Percentiles rank a stretch among this genome's conserved stretches.
phyloP scores from a whole-genome alignment of 1,139 yeast species.

The Saccharomyces hybrid region DNA sequence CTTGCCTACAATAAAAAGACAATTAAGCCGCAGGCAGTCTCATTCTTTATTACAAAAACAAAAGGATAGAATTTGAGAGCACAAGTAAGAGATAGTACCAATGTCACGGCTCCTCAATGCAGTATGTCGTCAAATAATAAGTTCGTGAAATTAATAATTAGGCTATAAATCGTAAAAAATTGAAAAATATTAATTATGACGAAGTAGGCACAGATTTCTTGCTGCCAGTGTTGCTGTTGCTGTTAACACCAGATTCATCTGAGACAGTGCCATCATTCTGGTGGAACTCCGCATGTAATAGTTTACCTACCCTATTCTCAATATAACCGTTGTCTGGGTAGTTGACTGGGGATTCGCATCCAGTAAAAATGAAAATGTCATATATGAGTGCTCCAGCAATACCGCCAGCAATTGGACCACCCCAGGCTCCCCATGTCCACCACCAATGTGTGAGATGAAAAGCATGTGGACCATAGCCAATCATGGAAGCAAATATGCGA shows the following conservation, averaged over 20 bases:
- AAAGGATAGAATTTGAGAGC: neutral
- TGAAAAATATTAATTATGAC: neutral
- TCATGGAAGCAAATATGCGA: slow-evolving; percentile 36
- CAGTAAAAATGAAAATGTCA: slow-evolving; percentile 38
- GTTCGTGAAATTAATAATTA: neutral
- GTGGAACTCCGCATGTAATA: slow-evolving; percentile 8
- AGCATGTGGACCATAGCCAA: slow-evolving; percentile 38
- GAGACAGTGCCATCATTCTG: neutral
- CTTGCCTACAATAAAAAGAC: no score
- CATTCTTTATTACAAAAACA: no score
- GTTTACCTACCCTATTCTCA: slow-evolving; percentile 11
- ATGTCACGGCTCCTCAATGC: no score
- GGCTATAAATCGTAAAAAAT: neutral
- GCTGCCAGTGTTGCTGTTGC: neutral
- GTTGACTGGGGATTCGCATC: slow-evolving; percentile 37
- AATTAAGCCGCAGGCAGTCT: no score
- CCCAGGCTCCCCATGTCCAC: slow-evolving; percentile 34
- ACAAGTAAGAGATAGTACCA: neutral
- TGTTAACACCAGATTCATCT: neutral
- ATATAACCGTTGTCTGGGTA: slow-evolving; percentile 25
- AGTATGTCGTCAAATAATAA: no score
- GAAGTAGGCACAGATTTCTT: neutral
- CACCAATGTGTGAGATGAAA: slow-evolving; percentile 15
- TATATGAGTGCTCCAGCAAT: slow-evolving; percentile 37
- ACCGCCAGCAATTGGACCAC: slow-evolving; percentile 38